Evolutionary conservation across 1,139 yeast species (phyloP).

Genomic region (Debaryomycetaceae sp.): DNA sequence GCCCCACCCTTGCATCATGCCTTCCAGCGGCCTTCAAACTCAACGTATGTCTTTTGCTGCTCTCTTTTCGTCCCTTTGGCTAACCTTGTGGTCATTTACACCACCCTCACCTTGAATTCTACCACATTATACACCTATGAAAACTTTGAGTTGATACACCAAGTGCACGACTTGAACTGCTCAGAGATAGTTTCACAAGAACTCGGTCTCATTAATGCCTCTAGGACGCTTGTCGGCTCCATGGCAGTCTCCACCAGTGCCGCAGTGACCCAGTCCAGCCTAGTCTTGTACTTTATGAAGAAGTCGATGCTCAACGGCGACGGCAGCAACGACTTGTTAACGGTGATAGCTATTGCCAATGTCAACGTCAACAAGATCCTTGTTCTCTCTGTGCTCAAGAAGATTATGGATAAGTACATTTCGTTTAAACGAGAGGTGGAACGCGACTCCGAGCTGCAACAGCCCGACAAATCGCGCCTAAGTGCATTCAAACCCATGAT

Average conservation of each 20-base stretch:
- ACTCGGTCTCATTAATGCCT: conserved; percentile 48
- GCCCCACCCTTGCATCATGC: not conserved
- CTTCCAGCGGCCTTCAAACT: not conserved
- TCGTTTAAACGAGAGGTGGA: conserved; percentile 33
- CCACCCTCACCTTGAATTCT: conserved; percentile 49
- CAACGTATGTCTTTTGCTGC: conserved; percentile 1
- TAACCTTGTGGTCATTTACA: conserved; percentile 31
- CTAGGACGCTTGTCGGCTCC: conserved; percentile 42
- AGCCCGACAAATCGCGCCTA: conserved; percentile 22
- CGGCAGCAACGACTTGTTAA: conserved; percentile 47
- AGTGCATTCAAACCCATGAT: conserved; percentile 50
- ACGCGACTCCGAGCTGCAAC: conserved; percentile 1
- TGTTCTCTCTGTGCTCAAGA: conserved; percentile 44
- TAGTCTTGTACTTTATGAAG: conserved; percentile 48
- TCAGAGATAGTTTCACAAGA: conserved; percentile 54
- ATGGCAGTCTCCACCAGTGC: conserved; percentile 30
- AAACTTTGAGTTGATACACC: conserved; percentile 36
- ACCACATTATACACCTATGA: conserved; percentile 56
- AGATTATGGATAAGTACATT: conserved; percentile 45
- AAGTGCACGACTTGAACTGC: conserved; percentile 41
- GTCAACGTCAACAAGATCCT: conserved; percentile 40
- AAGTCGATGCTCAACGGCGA: conserved; percentile 35
- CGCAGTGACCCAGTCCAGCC: conserved; percentile 26
- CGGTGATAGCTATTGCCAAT: conserved; percentile 46
- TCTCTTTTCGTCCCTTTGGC: conserved; percentile 1